Evolutionary conservation across 2,329 filamentous ascomycete species (phyloP).

Genomic region (Xylaria sp.): DNA sequence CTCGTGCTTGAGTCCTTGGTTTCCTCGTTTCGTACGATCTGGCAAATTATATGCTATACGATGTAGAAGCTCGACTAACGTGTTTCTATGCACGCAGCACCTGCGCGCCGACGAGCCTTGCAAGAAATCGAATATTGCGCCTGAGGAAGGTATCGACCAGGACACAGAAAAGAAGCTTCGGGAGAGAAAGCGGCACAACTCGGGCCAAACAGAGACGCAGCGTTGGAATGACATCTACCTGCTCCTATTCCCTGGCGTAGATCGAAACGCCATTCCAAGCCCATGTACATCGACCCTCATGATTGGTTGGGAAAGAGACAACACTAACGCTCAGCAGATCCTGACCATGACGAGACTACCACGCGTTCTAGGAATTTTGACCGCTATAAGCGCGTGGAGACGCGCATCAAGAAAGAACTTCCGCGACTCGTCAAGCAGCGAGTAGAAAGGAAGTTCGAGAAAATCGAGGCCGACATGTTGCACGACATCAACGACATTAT

Average conservation of each 20-base stretch:
- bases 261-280: slow-evolving; percentile 44
- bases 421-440: slow-evolving; percentile 43
- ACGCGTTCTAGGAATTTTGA: slow-evolving; percentile 37
- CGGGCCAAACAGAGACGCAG: slow-evolving; percentile 44
- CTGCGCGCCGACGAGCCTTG: slow-evolving; percentile 46
- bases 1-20: too few relatives aligned
- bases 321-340: slow-evolving; percentile 41
- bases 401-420: slow-evolving; percentile 43
- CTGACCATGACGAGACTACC: slow-evolving; percentile 39
- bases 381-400: slow-evolving; percentile 41
- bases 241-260: slow-evolving; percentile 46
- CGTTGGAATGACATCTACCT: slow-evolving; percentile 48
- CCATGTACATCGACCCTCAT: slow-evolving; percentile 42
- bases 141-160: slow-evolving; percentile 45
- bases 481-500: slow-evolving; percentile 43
- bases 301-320: background rate
- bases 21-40: too few relatives aligned
- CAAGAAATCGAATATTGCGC: slow-evolving; percentile 40
- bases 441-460: slow-evolving; percentile 45
- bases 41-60: too few relatives aligned
- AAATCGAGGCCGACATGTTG: slow-evolving; percentile 41
- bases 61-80: too few relatives aligned
- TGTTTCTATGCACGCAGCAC: too few relatives aligned
- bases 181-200: slow-evolving; percentile 43
- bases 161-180: slow-evolving; percentile 44